These are phyloP conservation scores for Saccharomycopsis sp. DNA, from an alignment of 805 yeast species.

Conservation along the genomic window DNA sequence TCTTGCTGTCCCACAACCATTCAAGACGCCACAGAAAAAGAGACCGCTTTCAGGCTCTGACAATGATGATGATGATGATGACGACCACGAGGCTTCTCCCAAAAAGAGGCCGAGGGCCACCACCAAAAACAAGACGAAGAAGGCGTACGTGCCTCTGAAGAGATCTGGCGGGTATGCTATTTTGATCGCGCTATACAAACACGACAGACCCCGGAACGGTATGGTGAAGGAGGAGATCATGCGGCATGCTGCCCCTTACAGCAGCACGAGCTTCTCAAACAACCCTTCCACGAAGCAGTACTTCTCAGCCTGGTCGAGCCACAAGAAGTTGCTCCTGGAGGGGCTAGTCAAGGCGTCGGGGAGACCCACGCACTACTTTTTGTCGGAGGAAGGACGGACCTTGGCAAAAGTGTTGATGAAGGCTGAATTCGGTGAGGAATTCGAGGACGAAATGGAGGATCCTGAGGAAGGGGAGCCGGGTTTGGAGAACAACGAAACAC, in stretches of 20 bases:
- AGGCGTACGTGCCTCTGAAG: slow-evolving; percentile 56
- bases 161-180: slow-evolving; percentile 85
- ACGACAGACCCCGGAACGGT: slow-evolving; percentile 45
- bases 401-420: slow-evolving; percentile 49
- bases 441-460: neutral
- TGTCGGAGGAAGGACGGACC: slow-evolving; percentile 62
- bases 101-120: slow-evolving; percentile 13
- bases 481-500: neutral
- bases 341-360: slow-evolving; percentile 50
- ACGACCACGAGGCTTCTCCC: neutral
- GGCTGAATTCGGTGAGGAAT: slow-evolving; percentile 30
- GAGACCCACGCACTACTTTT: slow-evolving; percentile 47
- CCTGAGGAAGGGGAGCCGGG: neutral
- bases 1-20: slow-evolving; percentile 34
- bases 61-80: neutral
- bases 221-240: slow-evolving; percentile 53
- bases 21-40: slow-evolving; percentile 22
- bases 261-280: slow-evolving; percentile 47
- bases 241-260: slow-evolving; percentile 42
- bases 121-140: slow-evolving; percentile 23
- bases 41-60: slow-evolving; percentile 3
- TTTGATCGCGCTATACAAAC: slow-evolving; percentile 45
- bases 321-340: slow-evolving; percentile 52
- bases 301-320: slow-evolving; percentile 69
- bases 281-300: slow-evolving; percentile 54